Evolutionary conservation across 148 eudicot species (phyloP).

Genomic region (Rhododendron molle): DNA sequence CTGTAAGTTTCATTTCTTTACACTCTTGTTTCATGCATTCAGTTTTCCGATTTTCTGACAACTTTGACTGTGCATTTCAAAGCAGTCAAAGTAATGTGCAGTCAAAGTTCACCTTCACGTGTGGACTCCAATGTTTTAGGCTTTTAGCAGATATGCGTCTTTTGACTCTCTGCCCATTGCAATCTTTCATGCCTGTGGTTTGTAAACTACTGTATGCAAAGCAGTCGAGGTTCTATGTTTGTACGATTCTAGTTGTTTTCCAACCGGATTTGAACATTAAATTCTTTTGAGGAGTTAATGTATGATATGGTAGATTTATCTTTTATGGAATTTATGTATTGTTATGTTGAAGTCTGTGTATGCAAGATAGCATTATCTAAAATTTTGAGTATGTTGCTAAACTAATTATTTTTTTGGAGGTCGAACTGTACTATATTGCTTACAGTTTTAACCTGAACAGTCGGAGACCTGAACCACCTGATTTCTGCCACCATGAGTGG

Average conservation of each 20-base stretch:
- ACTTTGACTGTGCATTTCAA: neutral
- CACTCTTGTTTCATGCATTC: neutral
- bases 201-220: neutral
- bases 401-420: neutral
- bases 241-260: neutral
- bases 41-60: neutral
- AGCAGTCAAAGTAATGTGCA: too few species aligned
- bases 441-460: conserved; percentile 1
- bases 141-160: neutral
- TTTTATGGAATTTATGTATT: neutral
- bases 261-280: neutral
- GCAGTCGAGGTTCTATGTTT: neutral
- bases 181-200: neutral
- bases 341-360: neutral
- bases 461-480: conserved; percentile 26
- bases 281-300: neutral
- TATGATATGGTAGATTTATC: neutral
- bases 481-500: conserved; percentile 31
- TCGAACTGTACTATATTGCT: neutral
- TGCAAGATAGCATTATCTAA: neutral
- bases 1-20: neutral
- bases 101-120: neutral
- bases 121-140: neutral
- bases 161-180: neutral
- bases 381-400: neutral